These are phyloP conservation scores for Aspergillus aculeatinus DNA, from an alignment of 2,329 filamentous ascomycete genomes.

Conservation along the genomic window DNA sequence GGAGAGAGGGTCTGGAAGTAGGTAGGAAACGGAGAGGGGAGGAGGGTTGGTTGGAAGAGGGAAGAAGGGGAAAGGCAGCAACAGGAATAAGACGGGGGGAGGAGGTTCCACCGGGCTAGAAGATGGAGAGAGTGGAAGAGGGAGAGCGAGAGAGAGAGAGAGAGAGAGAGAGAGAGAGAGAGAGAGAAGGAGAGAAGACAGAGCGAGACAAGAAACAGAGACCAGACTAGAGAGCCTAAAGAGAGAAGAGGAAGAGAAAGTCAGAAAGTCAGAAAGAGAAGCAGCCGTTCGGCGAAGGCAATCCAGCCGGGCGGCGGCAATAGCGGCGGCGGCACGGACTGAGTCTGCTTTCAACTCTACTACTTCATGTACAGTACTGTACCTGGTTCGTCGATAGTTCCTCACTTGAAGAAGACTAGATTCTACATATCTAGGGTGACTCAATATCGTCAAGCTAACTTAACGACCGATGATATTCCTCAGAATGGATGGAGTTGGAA, in stretches of 20 bases:
- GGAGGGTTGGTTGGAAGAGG: background rate
- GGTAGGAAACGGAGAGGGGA: conserved; percentile 7
- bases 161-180: too few relatives aligned
- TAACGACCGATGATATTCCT: too few relatives aligned
- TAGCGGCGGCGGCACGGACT: conserved; percentile 23
- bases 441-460: too few relatives aligned
- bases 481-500: too few relatives aligned
- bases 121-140: background rate
- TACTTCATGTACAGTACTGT: background rate
- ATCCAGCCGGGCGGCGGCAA: conserved; percentile 25
- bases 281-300: conserved; percentile 18
- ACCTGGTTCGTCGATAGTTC: too few relatives aligned
- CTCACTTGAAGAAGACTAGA: too few relatives aligned
- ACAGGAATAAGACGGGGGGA: conserved; percentile 6
- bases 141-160: too few relatives aligned
- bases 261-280: conserved; percentile 3
- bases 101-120: conserved; percentile 8
- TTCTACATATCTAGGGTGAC: too few relatives aligned
- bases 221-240: conserved; percentile 4
- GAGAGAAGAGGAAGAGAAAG: conserved; percentile 9
- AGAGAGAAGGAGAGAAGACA: too few relatives aligned
- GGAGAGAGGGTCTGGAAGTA: conserved; percentile 5
- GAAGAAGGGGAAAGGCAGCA: conserved; percentile 5
- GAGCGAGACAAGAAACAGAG: background rate
- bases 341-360: background rate